Base-by-base conservation (phyloP, 257 asterid genomes). In the Nicotiana benthamiana region DNA sequence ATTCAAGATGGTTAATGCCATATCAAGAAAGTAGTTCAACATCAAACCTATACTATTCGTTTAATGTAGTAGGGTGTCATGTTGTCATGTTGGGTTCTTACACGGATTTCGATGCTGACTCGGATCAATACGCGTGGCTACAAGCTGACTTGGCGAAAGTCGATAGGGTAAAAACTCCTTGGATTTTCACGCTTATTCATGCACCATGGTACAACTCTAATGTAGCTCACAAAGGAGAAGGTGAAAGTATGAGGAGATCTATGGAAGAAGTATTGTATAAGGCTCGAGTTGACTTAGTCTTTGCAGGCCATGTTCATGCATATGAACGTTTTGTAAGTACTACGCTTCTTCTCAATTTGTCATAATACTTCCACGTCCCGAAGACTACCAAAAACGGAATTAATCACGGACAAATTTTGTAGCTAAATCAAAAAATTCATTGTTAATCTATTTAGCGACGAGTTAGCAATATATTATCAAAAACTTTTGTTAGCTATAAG, bases 171-270 rank as follows among this genome's bases (percentile, higher is more conserved):
- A 75, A 17, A 15, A 90, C 94, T n/a, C 94, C 97, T 1, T 94
- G 98, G 98, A 11, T 94, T 6, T 27, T 93, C 1, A 94, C 79
- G 12, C 80, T 91, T 80, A 56, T 90, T 26, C 98, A 94, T 51
- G 98, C 93, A 0, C 97, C 98, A 0, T 94, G 98, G 98, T 94
- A 93, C 82, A 94, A 86, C 83, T 81, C 97, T 1, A 94, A 94
- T 65, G 13, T 8, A 5, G 98, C 97, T 51, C 98, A 94, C 84
- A 80, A 28, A 60, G 98, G 97, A 5, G 98, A 94, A 84, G 97
- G 97, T 7, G 98, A 91, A 20, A 83, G 86, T 75, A 94, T 94
- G 98, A 92, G 95, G 80, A 54, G 64, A 30, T 89, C 97, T 60
- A 86, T 94, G 90, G 97, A 94, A 59, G 81, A 85, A 17, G 11